Percentiles rank a stretch among this genome's conserved stretches.
Evolutionary conservation across 129 eudicot species (phyloP).

Genomic region (Flaveria trinervia): DNA sequence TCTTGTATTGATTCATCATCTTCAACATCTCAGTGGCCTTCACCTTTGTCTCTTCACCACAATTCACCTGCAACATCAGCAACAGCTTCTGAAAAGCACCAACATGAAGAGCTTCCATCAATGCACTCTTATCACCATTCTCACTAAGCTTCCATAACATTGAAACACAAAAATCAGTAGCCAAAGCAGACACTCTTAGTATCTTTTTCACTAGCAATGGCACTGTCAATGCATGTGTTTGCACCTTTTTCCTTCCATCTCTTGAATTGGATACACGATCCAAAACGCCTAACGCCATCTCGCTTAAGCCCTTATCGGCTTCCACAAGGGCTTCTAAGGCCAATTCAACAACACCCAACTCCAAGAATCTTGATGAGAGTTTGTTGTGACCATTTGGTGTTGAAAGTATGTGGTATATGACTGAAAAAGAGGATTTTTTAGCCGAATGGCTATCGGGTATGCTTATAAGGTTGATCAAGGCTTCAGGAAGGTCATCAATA

Average conservation of each 20-base stretch:
- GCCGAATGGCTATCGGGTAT: conserved; percentile 44
- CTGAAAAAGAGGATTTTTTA: conserved; percentile 52
- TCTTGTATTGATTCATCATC: conserved; percentile 65
- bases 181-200: conserved; percentile 60
- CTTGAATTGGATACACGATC: conserved; percentile 39
- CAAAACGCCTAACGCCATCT: conserved; percentile 64
- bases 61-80: conserved; percentile 80
- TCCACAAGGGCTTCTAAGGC: conserved; percentile 55
- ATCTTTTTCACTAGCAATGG: conserved; percentile 78
- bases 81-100: conserved; percentile 88
- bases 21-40: conserved; percentile 81
- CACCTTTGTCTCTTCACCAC: conserved; percentile 66
- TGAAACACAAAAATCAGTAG: conserved; percentile 64
- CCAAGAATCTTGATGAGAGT: conserved; percentile 39
- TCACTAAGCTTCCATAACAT: conserved; percentile 60
- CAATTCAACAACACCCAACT: conserved; percentile 46
- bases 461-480: conserved; percentile 46
- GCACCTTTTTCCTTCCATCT: conserved; percentile 46
- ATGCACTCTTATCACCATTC: conserved; percentile 34
- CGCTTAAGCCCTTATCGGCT: conserved; percentile 58
- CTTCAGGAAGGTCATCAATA: conserved; percentile 41
- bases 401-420: conserved; percentile 53
- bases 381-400: conserved; percentile 13
- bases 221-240: conserved; percentile 51
- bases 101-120: conserved; percentile 64